phyloP scores from a whole-genome alignment of 2,329 filamentous ascomycete species.

The Hypoxylon sp. region DNA sequence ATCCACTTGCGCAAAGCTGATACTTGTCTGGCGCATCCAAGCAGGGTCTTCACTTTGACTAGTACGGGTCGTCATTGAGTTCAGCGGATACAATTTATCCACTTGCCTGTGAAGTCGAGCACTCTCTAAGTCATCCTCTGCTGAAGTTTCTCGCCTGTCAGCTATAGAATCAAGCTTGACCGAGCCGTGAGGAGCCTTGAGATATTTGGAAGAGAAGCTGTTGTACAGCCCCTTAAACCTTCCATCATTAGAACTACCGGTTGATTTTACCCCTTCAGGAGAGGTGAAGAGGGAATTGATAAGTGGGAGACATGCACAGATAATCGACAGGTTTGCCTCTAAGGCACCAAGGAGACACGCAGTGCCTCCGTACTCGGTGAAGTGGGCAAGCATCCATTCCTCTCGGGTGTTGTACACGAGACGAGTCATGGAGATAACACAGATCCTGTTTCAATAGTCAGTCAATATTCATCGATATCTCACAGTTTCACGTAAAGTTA shows the following conservation, averaged over 20 bases:
- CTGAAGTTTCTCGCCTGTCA: conserved; percentile 1
- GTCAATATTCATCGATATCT: not conserved
- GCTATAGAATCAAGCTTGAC: conserved; percentile 13
- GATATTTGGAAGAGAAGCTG: conserved; percentile 22
- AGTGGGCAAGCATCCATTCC: conserved; percentile 23
- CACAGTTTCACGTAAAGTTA: not conserved
- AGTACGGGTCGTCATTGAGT: conserved; percentile 7
- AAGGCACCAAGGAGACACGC: conserved; percentile 23
- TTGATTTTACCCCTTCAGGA: conserved; percentile 12
- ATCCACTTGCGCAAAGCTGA: conserved; percentile 12
- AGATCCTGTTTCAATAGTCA: conserved; percentile 20
- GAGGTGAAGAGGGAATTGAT: conserved; percentile 7
- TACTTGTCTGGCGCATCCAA: conserved; percentile 12
- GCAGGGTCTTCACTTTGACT: conserved; percentile 1
- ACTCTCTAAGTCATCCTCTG: conserved; percentile 15
- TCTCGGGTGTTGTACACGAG: conserved; percentile 26
- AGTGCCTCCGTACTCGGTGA: conserved; percentile 25
- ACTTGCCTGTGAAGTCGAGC: conserved; percentile 16
- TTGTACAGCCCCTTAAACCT: conserved; percentile 24
- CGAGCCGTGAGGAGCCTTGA: conserved; percentile 1
- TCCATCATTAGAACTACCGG: not conserved
- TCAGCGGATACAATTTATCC: conserved; percentile 20
- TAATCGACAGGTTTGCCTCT: conserved; percentile 28
- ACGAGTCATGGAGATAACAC: conserved; percentile 28
- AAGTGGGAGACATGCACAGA: conserved; percentile 28